phyloP scores from a whole-genome alignment of 164 flowering plant genomes.

The Nelumbo lutea region DNA sequence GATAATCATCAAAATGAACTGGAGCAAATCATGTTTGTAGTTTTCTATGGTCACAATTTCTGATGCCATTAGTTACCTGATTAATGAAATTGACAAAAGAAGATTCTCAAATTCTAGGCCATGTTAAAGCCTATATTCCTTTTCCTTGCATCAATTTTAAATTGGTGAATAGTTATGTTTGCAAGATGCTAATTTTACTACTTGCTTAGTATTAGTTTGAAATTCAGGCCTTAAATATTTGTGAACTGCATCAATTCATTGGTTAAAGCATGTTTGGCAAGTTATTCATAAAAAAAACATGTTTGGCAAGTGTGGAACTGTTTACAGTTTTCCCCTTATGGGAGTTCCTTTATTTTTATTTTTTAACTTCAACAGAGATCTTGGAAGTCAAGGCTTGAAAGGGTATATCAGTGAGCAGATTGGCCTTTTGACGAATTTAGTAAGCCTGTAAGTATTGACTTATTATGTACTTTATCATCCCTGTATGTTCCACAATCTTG shows the following conservation, averaged over 20 bases:
- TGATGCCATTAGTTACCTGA: too few relatives aligned
- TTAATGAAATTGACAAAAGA: too few relatives aligned
- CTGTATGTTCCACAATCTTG: background rate
- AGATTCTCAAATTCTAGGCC: background rate
- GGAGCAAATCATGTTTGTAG: too few relatives aligned
- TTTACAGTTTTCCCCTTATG: background rate
- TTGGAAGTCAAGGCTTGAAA: constrained; percentile 91
- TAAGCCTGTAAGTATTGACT: constrained; percentile 86
- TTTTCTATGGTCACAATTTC: too few relatives aligned
- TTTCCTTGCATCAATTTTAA: background rate
- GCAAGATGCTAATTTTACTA: background rate
- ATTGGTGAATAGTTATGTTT: background rate
- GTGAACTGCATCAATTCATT: background rate
- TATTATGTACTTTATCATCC: background rate
- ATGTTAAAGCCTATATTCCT: background rate
- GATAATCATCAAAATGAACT: too few relatives aligned
- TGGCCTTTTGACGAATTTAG: constrained; percentile 69
- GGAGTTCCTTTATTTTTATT: background rate
- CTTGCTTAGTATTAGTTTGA: background rate
- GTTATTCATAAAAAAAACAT: background rate
- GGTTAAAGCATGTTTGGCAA: background rate
- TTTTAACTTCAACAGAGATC: constrained; percentile 54
- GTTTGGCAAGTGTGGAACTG: background rate
- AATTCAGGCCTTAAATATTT: background rate
- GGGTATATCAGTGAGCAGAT: constrained; percentile 86